Conservation (phyloP, 495 filamentous ascomycete species). For the Alectoria sarmentosa region DNA sequence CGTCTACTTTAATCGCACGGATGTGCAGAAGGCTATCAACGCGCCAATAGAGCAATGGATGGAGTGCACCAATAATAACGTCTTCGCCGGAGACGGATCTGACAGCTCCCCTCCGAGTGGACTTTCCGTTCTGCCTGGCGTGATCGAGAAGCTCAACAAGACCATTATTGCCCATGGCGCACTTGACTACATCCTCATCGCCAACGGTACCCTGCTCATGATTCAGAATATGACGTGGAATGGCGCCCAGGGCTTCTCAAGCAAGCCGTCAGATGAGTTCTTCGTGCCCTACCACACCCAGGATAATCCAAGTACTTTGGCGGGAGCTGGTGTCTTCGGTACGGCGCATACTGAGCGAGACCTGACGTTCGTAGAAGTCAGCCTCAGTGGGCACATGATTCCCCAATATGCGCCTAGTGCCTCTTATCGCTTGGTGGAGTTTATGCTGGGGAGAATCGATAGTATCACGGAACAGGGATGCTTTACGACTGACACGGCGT, state of each 20-base stretch:
- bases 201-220: conserved; percentile 58
- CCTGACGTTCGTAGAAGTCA: conserved; percentile 57
- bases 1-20: conserved; percentile 71
- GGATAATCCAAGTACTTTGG: conserved; percentile 32
- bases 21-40: conserved; percentile 70
- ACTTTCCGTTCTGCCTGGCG: conserved; percentile 50
- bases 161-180: conserved; percentile 64
- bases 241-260: conserved; percentile 61
- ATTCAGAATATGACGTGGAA: conserved; percentile 87
- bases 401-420: conserved; percentile 58
- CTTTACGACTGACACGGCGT: conserved; percentile 31
- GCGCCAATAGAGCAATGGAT: conserved; percentile 56
- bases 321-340: conserved; percentile 54
- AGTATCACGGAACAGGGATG: conserved; percentile 32
- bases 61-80: conserved; percentile 45
- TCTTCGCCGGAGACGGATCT: conserved; percentile 47
- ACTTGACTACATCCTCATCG: conserved; percentile 54
- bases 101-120: conserved; percentile 43
- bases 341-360: conserved; percentile 59
- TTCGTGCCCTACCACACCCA: conserved; percentile 57
- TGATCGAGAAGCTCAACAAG: conserved; percentile 65
- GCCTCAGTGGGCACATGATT: conserved; percentile 51
- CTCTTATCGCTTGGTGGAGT: conserved; percentile 62
- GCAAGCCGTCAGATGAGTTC: conserved; percentile 48
- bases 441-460: conserved; percentile 54